Percentiles rank a stretch among this genome's conserved stretches.
Evolutionary conservation across 2,329 filamentous ascomycete genomes (phyloP).

Genomic region (Hypoxylon sp.): DNA sequence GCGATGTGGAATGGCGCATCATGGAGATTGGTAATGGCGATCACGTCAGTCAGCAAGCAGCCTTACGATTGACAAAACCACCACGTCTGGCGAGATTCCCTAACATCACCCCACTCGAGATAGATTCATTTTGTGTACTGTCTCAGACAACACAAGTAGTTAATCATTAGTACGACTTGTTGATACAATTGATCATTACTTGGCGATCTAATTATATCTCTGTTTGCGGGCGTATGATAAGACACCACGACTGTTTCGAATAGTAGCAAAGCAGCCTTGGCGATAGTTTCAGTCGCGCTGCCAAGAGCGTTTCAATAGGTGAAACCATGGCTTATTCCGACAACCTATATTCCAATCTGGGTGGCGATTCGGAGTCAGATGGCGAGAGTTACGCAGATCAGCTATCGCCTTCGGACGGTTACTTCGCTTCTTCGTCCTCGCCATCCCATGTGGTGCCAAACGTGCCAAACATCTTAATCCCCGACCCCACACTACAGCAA

Average conservation of each 20-base stretch:
- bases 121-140: slow-evolving; percentile 26
- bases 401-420: slow-evolving; percentile 65
- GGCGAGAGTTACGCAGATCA: slow-evolving; percentile 52
- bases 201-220: slow-evolving; percentile 11
- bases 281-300: slow-evolving; percentile 49
- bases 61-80: slow-evolving; percentile 27
- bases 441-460: slow-evolving; percentile 56
- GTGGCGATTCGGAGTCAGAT: slow-evolving; percentile 50
- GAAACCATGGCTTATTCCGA: slow-evolving; percentile 63
- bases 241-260: slow-evolving; percentile 46
- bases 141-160: slow-evolving; percentile 6
- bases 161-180: background rate
- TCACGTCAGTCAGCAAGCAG: slow-evolving; percentile 19
- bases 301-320: slow-evolving; percentile 47
- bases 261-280: slow-evolving; percentile 44
- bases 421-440: slow-evolving; percentile 58
- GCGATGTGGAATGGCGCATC: slow-evolving; percentile 8
- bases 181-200: slow-evolving; percentile 13
- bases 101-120: slow-evolving; percentile 18
- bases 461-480: slow-evolving; percentile 63
- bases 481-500: slow-evolving; percentile 60
- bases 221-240: slow-evolving; percentile 33
- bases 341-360: slow-evolving; percentile 58
- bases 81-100: slow-evolving; percentile 13
- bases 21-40: slow-evolving; percentile 18